Conservation (phyloP, 352 stramenopile species). For the Globisporangium canariense region DNA sequence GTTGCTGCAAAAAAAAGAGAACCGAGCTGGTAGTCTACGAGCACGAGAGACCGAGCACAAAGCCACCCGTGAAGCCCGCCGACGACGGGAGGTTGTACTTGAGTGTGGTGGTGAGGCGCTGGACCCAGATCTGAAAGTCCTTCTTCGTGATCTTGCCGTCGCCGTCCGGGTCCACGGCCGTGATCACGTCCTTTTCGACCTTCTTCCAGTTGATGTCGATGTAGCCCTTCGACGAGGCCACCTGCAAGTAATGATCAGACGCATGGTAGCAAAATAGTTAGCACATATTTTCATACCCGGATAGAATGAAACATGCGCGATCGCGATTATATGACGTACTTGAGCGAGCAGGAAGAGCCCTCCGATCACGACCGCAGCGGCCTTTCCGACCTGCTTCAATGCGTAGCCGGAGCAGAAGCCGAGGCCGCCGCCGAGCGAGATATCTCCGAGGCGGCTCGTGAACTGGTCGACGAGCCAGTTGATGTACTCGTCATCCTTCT, state of each 20-base stretch:
- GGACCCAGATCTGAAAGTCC: conserved; percentile 77
- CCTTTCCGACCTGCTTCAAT: conserved; percentile 80
- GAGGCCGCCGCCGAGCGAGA: conserved; percentile 62
- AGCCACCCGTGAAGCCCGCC: conserved; percentile 70
- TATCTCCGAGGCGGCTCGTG: conserved; percentile 56
- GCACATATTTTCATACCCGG: background rate
- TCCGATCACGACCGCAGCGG: conserved; percentile 70
- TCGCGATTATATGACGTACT: conserved; percentile 1
- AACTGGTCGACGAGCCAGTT: conserved; percentile 66
- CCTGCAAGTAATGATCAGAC: conserved; percentile 10
- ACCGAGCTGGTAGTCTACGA: conserved; percentile 24
- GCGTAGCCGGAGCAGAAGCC: conserved; percentile 86
- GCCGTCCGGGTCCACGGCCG: conserved; percentile 74
- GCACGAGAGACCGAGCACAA: conserved; percentile 67
- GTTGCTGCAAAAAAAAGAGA: background rate
- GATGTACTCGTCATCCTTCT: conserved; percentile 39
- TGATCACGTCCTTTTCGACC: conserved; percentile 83
- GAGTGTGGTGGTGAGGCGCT: conserved; percentile 64
- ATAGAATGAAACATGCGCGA: background rate
- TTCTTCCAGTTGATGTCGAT: conserved; percentile 90
- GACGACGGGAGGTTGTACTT: conserved; percentile 85
- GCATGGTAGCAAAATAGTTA: background rate
- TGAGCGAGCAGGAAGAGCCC: conserved; percentile 76
- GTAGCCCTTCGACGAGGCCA: conserved; percentile 83
- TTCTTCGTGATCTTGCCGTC: conserved; percentile 84